Evolutionary conservation across 345 rosid species (phyloP), one percentile per base, ranked within the genome.

Genomic region (Heritiera fomes): DNA sequence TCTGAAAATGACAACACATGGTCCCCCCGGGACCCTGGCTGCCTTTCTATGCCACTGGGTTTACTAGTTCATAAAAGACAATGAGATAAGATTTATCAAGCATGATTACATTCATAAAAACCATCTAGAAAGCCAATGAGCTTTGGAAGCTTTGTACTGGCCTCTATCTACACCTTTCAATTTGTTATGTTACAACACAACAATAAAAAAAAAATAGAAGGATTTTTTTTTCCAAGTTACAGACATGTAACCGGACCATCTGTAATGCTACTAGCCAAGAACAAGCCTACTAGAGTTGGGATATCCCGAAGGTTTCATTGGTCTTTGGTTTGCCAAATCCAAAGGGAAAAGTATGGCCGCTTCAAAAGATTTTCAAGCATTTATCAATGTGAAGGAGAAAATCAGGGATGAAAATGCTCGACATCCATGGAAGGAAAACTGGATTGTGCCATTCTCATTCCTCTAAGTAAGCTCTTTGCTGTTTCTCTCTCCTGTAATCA

Each of bases 401-500:
- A 53, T 87, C 81, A 95, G 46, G 94, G 90, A 83, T 89, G 93
- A 83, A 89, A 89, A 82, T 86, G 95, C 82, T 93, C 95, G 0
- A 87, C 81, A 85, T 91, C 97, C 95, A 92, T 89, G 1, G 88
- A 81, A 80, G 95, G 93, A 77, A 86, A 87, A 79, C 89, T 84
- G 0, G 93, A 82, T 75, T 88, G 93, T 53, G 81, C 84, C 75
- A 59, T 84, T 89, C 91, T 85, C 84, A 92, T 92, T 75, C 91
- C 95, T 76, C 92, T 87, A 47, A 95, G 90, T 87, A 95, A 84
- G 75, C 84, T 93, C 89, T 93, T 93, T 55, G 99, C 97, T 11
- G 89, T 87, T 85, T 95, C 99, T 81, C 91, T 93, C 89, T 90
- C 98, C 98, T 93, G 85, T 58, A 88, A 77, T 80, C 82, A 82